Evolutionary conservation across 257 asterid species (phyloP).

Genomic region (Solanum clarkiae): DNA sequence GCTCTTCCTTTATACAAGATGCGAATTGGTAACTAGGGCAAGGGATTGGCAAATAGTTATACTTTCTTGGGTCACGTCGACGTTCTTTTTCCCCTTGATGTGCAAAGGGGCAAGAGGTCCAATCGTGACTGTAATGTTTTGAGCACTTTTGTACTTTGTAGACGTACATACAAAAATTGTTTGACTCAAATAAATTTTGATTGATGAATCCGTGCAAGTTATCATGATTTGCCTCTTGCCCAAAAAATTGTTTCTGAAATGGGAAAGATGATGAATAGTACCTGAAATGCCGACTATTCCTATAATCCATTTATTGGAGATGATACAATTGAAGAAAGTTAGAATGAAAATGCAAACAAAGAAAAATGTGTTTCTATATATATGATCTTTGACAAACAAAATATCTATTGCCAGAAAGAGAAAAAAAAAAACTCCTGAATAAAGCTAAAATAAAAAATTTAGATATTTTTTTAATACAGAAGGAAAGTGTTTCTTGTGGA

Average conservation of each 20-base stretch:
- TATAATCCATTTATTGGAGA: neutral
- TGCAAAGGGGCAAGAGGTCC: neutral
- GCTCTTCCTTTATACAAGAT: neutral
- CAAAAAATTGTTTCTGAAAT: neutral
- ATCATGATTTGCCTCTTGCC: neutral
- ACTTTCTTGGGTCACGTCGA: neutral
- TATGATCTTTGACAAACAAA: neutral
- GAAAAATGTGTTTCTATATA: too few species aligned
- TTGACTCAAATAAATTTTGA: neutral
- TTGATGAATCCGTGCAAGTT: neutral
- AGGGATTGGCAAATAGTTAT: neutral
- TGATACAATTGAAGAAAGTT: neutral
- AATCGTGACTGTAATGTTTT: neutral
- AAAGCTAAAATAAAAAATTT: too few species aligned
- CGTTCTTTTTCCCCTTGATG: neutral
- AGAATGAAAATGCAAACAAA: too few species aligned
- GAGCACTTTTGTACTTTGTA: neutral
- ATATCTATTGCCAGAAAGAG: too few species aligned
- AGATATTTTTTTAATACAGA: too few species aligned
- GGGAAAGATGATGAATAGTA: neutral
- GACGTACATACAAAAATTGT: neutral
- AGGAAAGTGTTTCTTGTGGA: neutral
- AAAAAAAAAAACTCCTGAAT: too few species aligned
- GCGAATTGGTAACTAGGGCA: neutral
- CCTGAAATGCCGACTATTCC: neutral